phyloP scores from a whole-genome alignment of 768 basidiomycete genomes.

The Chlorophyllum brunneum region DNA sequence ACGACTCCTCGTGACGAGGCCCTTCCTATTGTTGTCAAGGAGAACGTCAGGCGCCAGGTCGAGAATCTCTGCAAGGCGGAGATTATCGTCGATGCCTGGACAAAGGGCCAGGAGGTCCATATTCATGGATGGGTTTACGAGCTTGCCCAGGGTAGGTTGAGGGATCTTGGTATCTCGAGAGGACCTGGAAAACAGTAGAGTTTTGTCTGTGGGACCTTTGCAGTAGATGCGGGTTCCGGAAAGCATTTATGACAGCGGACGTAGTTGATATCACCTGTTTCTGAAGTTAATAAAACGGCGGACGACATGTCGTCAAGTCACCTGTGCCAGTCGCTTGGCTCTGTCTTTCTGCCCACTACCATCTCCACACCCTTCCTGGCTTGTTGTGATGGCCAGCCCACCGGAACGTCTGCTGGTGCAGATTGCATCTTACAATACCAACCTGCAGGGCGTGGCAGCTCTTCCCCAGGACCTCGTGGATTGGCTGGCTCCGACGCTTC shows the following conservation, averaged over 20 bases:
- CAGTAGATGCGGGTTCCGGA: no score
- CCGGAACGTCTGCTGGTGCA: slow-evolving; percentile 57
- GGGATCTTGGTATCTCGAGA: slow-evolving; percentile 49
- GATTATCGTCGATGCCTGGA: slow-evolving; percentile 46
- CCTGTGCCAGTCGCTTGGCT: no score
- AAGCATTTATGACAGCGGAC: no score
- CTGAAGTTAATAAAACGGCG: no score
- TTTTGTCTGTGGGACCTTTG: no score
- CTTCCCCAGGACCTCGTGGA: slow-evolving; percentile 85
- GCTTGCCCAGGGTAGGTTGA: slow-evolving; percentile 51
- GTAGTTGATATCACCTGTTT: no score
- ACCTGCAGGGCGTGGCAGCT: slow-evolving; percentile 72
- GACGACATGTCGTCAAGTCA: no score
- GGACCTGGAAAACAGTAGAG: slow-evolving; percentile 30
- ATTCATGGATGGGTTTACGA: slow-evolving; percentile 78
- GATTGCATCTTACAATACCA: slow-evolving; percentile 89
- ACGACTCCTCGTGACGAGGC: slow-evolving; percentile 31
- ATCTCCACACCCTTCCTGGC: not conserved
- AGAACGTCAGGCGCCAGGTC: slow-evolving; percentile 58
- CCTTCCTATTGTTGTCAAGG: slow-evolving; percentile 46
- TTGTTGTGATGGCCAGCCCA: slow-evolving; percentile 4
- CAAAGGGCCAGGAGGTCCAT: slow-evolving; percentile 40
- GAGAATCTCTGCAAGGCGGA: slow-evolving; percentile 44
- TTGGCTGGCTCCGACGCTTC: slow-evolving; percentile 84
- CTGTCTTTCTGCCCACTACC: not conserved